phyloP scores from a whole-genome alignment of 805 yeast species.

The Saccharomyces kudriavzevii region DNA sequence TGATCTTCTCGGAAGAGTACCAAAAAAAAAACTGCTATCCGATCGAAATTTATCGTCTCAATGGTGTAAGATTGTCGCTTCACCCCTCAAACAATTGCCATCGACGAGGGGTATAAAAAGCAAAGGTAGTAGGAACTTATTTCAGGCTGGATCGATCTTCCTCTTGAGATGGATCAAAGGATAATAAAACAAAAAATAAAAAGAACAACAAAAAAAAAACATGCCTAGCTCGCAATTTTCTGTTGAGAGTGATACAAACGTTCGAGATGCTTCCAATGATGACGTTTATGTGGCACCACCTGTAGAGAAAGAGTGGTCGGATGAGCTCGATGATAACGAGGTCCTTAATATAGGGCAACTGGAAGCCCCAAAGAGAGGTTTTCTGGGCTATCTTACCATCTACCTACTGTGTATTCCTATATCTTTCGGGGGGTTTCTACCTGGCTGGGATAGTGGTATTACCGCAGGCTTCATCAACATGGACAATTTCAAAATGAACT shows the following conservation, averaged over 20 bases:
- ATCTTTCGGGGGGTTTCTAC: slow-evolving; percentile 59
- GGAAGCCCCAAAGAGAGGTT: too few species aligned
- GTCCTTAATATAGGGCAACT: too few species aligned
- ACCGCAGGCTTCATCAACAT: slow-evolving; percentile 56
- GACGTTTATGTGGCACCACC: not conserved
- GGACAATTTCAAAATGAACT: slow-evolving; percentile 30
- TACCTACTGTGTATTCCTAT: slow-evolving; percentile 32
- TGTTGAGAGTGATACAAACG: not conserved
- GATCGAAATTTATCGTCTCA: not conserved
- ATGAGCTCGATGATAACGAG: not conserved
- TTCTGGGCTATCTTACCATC: slow-evolving; percentile 2
- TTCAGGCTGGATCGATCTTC: not conserved
- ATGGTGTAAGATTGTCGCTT: not conserved
- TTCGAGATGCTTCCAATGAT: not conserved
- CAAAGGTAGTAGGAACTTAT: not conserved
- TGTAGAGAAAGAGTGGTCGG: too few species aligned
- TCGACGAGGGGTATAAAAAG: not conserved
- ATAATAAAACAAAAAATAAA: not conserved
- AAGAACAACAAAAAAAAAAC: not conserved
- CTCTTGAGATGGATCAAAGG: not conserved
- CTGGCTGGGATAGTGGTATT: slow-evolving; percentile 65
- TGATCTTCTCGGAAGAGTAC: not conserved
- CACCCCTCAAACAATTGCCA: not conserved
- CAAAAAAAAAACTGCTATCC: not conserved
- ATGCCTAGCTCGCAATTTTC: not conserved